Evolutionary conservation across 1,139 yeast genomes (phyloP), one percentile per base, ranked within the genome.

Genomic region (Geotrichum cucujoidarum): DNA sequence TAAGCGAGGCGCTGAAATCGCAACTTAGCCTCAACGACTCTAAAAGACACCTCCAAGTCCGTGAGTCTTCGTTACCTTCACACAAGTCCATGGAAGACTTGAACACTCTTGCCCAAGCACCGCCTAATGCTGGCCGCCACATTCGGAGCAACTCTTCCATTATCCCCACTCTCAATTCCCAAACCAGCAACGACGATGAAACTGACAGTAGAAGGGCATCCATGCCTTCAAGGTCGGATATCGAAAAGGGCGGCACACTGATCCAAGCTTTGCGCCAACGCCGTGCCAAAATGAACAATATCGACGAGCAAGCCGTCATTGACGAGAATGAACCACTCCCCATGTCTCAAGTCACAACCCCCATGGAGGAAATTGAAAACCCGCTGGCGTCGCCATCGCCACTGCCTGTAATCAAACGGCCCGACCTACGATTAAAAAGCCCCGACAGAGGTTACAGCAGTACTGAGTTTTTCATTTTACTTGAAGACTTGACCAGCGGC

Each of bases 401-500:
- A 30, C 3, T 29, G 29, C n/a, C 29, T 31, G 6, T 48, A 22
- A 40, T 20, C 30, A 32, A 10, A 39, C 46, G 16, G 39, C 18
- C 35, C 38, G 31, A 25, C 10, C 33, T 31, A 29, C 47, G 50
- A 3, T 41, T 45, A 7, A 48, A 52, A 14, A 52, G 54, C 30
- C 52, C 57, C 10, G 48, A 48, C 7, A 53, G 56, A 30, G 52
- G 54, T 14, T 56, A 59, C 43, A 61, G 67, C 2, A 62, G 83
- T 46, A 81, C 83, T 43, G 95, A 86, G 64, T 73, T 95, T 56
- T 89, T 89, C 60, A 84, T 94, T 33, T 69, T 94, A n/a, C 71
- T 90, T 47, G 98, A 94, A 62, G 99, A 94, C 67, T 69, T 94
- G 48, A 90, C 97, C 0, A 76, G 82, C 45, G 87, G 88, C 30